These are phyloP conservation scores for Fusarium camptoceras DNA, from an alignment of 2,329 filamentous ascomycete genomes.

Conservation along the genomic window DNA sequence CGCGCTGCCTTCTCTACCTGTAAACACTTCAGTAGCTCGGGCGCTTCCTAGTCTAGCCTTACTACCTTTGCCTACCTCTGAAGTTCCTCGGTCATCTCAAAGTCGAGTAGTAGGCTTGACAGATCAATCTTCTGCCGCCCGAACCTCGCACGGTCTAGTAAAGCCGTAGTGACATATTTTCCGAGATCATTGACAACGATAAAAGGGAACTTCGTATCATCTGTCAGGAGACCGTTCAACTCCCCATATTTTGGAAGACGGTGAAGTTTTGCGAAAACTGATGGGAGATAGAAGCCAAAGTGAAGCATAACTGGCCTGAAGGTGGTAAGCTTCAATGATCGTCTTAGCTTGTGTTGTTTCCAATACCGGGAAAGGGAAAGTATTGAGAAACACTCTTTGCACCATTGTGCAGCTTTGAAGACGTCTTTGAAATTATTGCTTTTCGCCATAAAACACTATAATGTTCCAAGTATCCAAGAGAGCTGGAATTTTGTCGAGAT, in stretches of 20 bases:
- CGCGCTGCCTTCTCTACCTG: not conserved
- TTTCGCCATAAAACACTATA: not conserved
- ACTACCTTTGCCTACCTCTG: rapidly evolving
- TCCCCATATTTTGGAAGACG: not conserved
- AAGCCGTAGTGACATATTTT: not conserved
- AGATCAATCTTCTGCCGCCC: rapidly evolving
- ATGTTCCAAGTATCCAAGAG: not conserved
- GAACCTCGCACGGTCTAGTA: not conserved
- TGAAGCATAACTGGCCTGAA: not conserved
- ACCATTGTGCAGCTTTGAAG: too few species aligned
- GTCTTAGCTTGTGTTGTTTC: not conserved
- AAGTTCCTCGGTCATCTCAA: rapidly evolving
- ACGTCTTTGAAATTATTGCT: not conserved
- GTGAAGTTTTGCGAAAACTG: rapidly evolving
- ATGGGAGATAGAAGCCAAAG: not conserved
- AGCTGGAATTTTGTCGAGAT: too few species aligned
- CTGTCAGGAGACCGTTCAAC: not conserved
- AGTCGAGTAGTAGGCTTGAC: not conserved
- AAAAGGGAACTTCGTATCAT: too few species aligned
- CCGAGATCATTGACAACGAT: too few species aligned
- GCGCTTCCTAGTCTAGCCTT: not conserved
- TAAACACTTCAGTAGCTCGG: not conserved
- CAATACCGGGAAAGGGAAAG: not conserved
- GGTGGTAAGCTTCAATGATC: not conserved
- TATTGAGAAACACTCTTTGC: not conserved